Base-by-base conservation (phyloP, 805 yeast genomes). In the Ogataea sp. region DNA sequence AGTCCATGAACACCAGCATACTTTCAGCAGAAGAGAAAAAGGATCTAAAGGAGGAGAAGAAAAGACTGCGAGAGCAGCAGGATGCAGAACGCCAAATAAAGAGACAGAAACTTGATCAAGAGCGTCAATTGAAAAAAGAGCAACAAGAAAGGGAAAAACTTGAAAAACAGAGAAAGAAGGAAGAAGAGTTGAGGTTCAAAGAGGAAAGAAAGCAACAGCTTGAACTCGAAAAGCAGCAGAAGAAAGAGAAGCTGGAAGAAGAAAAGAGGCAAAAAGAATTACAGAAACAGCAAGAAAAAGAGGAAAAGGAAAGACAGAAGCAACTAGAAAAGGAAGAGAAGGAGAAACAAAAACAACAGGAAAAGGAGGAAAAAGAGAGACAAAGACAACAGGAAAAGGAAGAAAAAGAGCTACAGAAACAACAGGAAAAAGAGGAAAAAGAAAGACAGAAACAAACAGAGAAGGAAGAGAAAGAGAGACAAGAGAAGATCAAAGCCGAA, bases 281-380 rank as follows among this genome's bases (percentile, higher is more conserved):
- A 49, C 53, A 41, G 40, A 48, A 51, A 39, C 48, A 47, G 34
- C 51, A 50, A 24, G 56, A 59, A 44, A 57, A 56, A 39, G 58
- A 61, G 32, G 62, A 64, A 42, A 55, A 55, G 24, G 51, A 60
- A 39, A 63, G 62, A 32, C 66, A 65, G 25, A 64, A 59, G 38
- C 58, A 37, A 17, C 50, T 47, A 37, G 42, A 43, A 37, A 41
- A 45, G 37, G 37, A 32, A 29, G 41, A 34, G 30, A 34, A 34
- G 36, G 42, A 30, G 46, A 40, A 32, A 21, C 62, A 56, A 37
- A 55, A 49, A 40, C 58, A 61, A 43, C 54, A 58, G 38, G 55
- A 51, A 43, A 49, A 57, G 44, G 45, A 47, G 44, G 44, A 32
- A 30, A 45, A 41, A 30, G 42, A 43, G 27, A 52, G 51, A 39